Base-by-base conservation (phyloP, 495 filamentous ascomycete genomes). In the Schizothecium vesticola region DNA sequence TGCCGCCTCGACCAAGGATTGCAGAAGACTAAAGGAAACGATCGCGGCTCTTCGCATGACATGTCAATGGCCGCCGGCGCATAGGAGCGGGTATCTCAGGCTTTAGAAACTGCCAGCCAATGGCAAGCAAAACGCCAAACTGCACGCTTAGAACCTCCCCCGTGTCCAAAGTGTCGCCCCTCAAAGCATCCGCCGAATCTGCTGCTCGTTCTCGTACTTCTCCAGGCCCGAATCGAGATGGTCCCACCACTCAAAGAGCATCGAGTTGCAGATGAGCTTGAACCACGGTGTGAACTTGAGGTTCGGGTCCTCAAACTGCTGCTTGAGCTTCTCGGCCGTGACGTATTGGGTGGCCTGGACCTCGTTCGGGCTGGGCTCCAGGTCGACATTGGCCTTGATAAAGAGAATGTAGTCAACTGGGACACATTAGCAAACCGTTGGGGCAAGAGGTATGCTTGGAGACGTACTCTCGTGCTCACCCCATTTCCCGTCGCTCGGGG, bases 221-320 rank as follows among this genome's bases (percentile, higher is more conserved):
- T 96, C 92, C 70, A 98, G 81, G 7, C 89, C 85, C 26, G 85
- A 83, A 69, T 93, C 90, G 33, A 98, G 86, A 78, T 93, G 89
- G 73, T 88, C 86, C 95, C 95, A 99, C 95, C 95, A 99, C 78
- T 98, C 93, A 74, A 96, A 98, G 58, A 99, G 87, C 93, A 98
- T 91, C 63, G 92, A 93, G 72, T 97, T 80, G 84, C 96, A 99
- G 75, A 99, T 98, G 71, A 99, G 88, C 86, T 97, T 97, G 84
- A 99, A 99, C 95, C 95, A 99, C 1, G 95, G 95, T 8, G 95
- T 99, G 78, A 98, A 99, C 72, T 86, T 90, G 69, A 97, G 84
- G 8, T 74, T 84, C 10, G 89, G 85, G 76, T 97, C 87, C 73
- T 89, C 78, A 77, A 99, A 97, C 87, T 94, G 92, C 59, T 82